phyloP scores from a whole-genome alignment of 1,284 basidiomycete species.

The Wallemia hederae region DNA sequence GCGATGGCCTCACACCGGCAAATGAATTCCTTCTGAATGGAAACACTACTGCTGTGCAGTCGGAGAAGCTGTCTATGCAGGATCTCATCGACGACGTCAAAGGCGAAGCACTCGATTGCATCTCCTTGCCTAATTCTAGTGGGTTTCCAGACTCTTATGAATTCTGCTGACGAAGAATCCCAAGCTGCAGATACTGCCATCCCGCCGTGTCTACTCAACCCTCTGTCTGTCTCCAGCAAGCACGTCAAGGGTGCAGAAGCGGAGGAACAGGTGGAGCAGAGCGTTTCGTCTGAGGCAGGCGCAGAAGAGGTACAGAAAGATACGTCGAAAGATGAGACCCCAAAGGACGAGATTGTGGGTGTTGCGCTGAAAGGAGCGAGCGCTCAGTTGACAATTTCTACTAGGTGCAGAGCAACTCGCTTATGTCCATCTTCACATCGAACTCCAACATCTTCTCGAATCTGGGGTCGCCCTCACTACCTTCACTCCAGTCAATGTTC shows the following conservation, averaged over 20 bases:
- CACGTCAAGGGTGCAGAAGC: not conserved
- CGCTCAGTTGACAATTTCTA: not conserved
- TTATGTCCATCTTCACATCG: not conserved
- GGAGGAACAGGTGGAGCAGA: not conserved
- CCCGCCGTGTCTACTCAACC: not conserved
- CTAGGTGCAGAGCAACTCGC: not conserved
- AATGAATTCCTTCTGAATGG: not conserved
- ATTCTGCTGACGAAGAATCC: not conserved
- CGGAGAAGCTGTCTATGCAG: not conserved
- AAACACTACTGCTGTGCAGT: not conserved
- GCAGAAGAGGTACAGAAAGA: not conserved
- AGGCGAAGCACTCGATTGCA: not conserved
- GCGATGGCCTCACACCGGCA: not conserved
- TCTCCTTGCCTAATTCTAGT: not conserved
- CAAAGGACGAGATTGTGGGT: too few relatives aligned
- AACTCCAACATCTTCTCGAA: not conserved
- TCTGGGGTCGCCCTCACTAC: not conserved
- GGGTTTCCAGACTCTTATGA: not conserved
- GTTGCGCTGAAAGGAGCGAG: too few relatives aligned
- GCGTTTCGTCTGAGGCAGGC: not conserved
- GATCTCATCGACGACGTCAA: not conserved
- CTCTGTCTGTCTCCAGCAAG: not conserved
- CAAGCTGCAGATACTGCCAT: not conserved
- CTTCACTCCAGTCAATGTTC: not conserved
- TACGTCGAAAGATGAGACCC: not conserved